Conservation (phyloP, 176 grass and related monocot species). For the Avena eriantha region DNA sequence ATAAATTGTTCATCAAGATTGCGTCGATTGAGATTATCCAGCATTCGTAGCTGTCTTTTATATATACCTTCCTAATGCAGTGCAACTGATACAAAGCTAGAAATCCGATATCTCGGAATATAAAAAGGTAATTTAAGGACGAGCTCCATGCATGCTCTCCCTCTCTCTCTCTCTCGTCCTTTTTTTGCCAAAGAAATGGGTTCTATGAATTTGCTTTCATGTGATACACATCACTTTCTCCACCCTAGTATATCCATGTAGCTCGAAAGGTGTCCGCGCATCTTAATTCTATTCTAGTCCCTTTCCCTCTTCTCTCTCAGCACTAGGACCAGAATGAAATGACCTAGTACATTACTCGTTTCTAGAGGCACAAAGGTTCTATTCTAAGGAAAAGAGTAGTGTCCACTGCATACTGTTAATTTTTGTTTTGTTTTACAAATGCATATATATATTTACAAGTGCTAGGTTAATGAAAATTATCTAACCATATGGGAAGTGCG, state of each 20-base stretch:
- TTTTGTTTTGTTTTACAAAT: too few relatives aligned
- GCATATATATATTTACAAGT: neutral
- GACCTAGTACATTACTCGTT: neutral
- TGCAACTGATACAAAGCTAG: neutral
- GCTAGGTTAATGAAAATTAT: neutral
- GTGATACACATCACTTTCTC: constrained; percentile 48
- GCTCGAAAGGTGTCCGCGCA: constrained; percentile 24
- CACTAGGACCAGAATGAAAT: neutral
- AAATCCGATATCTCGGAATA: neutral
- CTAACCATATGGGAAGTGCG: neutral
- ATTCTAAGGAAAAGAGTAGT: neutral
- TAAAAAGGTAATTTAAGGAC: neutral
- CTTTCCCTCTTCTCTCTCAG: constrained; percentile 34
- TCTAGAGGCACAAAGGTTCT: neutral
- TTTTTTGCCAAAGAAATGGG: constrained; percentile 25
- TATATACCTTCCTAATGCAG: neutral
- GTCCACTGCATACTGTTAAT: too few relatives aligned
- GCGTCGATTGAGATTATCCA: constrained; percentile 12
- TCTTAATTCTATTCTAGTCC: constrained; percentile 7
- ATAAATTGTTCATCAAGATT: neutral
- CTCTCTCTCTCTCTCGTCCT: neutral
- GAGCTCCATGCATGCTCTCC: neutral
- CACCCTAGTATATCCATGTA: constrained; percentile 44
- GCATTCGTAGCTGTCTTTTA: neutral
- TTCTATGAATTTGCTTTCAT: constrained; percentile 36